Evolutionary conservation across 352 stramenopile genomes (phyloP), one percentile per base, ranked within the genome.

Genomic region (Pythium sp.): DNA sequence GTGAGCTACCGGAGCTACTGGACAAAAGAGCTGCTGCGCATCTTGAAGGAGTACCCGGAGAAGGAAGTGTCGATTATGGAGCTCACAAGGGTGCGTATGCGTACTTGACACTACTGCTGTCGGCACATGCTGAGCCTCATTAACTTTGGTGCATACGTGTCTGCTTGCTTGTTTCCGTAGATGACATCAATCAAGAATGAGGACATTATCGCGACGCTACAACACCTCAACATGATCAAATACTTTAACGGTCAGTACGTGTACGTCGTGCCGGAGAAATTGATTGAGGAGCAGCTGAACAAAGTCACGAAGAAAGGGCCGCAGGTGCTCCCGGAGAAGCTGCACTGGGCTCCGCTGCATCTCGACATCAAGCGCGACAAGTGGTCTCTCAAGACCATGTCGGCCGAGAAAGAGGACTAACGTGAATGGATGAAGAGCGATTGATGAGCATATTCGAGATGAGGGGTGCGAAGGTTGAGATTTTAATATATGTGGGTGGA

Each of bases 1-100:
- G 91, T 99, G 65, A 99, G 91, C 51, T 99, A 99, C 83, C 89
- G 98, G 20, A 98, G 88, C 74, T 99, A 99, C 83, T 99, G 98
- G 98, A 99, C 93, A 12, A 93, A 97, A 72, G 91, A 99, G 55
- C 78, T 99, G 47, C 80, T 99, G 47, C 85, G 89, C 32, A 89
- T 98, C 26, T 84, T 99, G 24, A 74, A 81, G 12, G 80, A 95
- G 28, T 86, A 90, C 53, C 87, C 84, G 1, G 80, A 92, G 65
- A 84, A 87, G 22, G 85, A 92, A 68, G 80, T 97, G 34, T 97
- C 92, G 15, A 97, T 99, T 69, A 97, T 98, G 78, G 94, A 99
- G 55, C 97, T 99, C 64, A 99, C 94, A 5, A 76, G 82, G 58
- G 73, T 91, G 89, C 11, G 86, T 80, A 58, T 91, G 97, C 64